Conservation (phyloP, 768 basidiomycete species). For the Clathrus columnatus region DNA sequence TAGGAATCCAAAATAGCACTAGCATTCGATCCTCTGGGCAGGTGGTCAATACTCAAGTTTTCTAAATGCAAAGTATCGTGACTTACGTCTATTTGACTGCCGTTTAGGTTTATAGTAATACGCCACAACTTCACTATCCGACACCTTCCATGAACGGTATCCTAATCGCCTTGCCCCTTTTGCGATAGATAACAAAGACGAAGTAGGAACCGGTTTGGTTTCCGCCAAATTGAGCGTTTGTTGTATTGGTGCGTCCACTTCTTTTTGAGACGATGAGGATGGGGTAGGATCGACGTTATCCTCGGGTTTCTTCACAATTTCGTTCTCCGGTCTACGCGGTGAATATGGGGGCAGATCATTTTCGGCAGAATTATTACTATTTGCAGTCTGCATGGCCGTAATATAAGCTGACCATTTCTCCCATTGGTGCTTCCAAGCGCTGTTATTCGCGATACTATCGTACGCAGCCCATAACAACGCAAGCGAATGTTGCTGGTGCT, state of each 20-base stretch:
- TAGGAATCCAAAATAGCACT: conserved; percentile 78
- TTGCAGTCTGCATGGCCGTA: conserved; percentile 23
- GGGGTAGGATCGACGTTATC: not conserved
- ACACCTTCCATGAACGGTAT: conserved; percentile 37
- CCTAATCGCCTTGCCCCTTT: conserved; percentile 30
- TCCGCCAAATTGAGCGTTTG: not conserved
- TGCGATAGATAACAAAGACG: not conserved
- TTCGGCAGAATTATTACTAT: not conserved
- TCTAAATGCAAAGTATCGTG: not conserved
- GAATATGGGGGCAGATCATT: not conserved
- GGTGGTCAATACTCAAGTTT: not conserved
- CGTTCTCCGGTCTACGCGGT: conserved; percentile 1
- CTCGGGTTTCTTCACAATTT: not conserved
- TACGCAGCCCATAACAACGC: conserved; percentile 38
- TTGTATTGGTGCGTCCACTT: not conserved
- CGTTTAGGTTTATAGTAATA: conserved; percentile 50
- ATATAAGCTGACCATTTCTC: conserved; percentile 62
- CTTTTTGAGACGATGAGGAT: not conserved
- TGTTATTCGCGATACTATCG: conserved; percentile 23
- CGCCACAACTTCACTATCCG: conserved; percentile 61
- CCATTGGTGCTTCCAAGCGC: conserved; percentile 59
- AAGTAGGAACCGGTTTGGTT: not conserved
- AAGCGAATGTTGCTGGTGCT: conserved; percentile 28
- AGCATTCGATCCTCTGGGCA: conserved; percentile 75
- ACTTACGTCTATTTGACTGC: conserved; percentile 1